These are phyloP conservation scores for Suillus variegatus DNA, from an alignment of 768 basidiomycete species.

Conservation along the genomic window DNA sequence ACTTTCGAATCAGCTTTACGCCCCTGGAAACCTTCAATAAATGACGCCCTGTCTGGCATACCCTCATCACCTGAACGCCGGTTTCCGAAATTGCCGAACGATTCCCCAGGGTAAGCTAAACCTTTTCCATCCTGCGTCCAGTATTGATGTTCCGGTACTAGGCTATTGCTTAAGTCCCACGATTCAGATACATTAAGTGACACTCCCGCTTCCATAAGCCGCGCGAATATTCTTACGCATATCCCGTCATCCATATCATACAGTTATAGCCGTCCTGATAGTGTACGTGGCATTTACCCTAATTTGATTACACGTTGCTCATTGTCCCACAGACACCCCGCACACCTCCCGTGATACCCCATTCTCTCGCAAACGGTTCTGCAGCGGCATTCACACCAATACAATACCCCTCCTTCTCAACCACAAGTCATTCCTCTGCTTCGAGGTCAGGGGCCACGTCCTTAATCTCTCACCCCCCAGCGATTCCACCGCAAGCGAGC, in stretches of 20 bases:
- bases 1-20: constrained; percentile 16
- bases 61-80: constrained; percentile 10
- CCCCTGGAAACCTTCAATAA: constrained; percentile 14
- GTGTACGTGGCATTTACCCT: constrained; percentile 37
- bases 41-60: constrained; percentile 21
- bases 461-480: constrained; percentile 41
- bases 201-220: constrained; percentile 21
- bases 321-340: constrained; percentile 34
- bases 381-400: constrained; percentile 41
- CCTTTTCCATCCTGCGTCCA: background rate
- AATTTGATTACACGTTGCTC: constrained; percentile 6
- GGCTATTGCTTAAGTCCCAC: constrained; percentile 16
- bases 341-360: constrained; percentile 34
- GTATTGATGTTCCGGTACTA: constrained; percentile 14
- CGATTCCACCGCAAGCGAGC: constrained; percentile 83
- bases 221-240: constrained; percentile 43
- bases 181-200: constrained; percentile 18
- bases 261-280: constrained; percentile 50
- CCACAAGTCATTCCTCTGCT: constrained; percentile 37
- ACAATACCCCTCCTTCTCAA: constrained; percentile 53
- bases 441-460: constrained; percentile 31
- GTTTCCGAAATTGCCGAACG: constrained; percentile 16
- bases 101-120: constrained; percentile 22
- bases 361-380: constrained; percentile 40
- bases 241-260: constrained; percentile 46